Base-by-base conservation (phyloP, 805 yeast genomes). In the Teunomyces atbi region DNA sequence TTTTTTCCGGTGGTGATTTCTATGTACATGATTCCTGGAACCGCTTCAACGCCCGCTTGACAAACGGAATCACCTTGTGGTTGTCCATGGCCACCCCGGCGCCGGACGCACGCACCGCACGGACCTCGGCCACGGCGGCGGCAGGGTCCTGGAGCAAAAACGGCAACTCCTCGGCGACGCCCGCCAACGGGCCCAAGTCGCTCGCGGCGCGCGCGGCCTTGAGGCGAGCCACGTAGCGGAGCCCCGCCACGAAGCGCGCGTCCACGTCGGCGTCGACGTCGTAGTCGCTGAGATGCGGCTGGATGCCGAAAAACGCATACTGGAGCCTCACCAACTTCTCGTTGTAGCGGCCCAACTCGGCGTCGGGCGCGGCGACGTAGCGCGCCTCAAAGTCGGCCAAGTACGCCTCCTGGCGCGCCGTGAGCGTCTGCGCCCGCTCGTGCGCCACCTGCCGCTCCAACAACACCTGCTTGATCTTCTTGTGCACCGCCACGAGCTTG, bases 221-320 rank as follows among this genome's bases (percentile, higher is more conserved):
- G 62, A 89, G 67, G 57, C 80, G 73, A 21, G 96, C 89, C 34
- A 89, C 78, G 53, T 68, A 80, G 54, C 79, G 72, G 36, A 91
- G 71, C 19, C 97, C 97, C 45, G 78, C 71, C 43, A 86, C 85
- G 34, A 71, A 68, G 45, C 61, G 65, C 21, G 56, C 68, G 47
- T 65, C 62, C 47, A 74, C 71, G 58, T 85, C 86, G 11, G 83
- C 82, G 13, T 67, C 62, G 54, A 83, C 77, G 45, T 81, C 81
- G 45, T 77, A 62, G 38, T 68, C 83, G 40, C 82, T 73, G 46
- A 79, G 71, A 45, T 80, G 81, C 23, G 87, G 89, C 49, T 82
- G 81, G 46, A 90, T 86, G n/a, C 97, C 97, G 60, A 83, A 91
- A 23, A 89, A 64, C 0, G 96, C 91, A 55, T 75, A 81, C 64